phyloP scores from a whole-genome alignment of 805 yeast species.

The Isabelozyma gotoi region DNA sequence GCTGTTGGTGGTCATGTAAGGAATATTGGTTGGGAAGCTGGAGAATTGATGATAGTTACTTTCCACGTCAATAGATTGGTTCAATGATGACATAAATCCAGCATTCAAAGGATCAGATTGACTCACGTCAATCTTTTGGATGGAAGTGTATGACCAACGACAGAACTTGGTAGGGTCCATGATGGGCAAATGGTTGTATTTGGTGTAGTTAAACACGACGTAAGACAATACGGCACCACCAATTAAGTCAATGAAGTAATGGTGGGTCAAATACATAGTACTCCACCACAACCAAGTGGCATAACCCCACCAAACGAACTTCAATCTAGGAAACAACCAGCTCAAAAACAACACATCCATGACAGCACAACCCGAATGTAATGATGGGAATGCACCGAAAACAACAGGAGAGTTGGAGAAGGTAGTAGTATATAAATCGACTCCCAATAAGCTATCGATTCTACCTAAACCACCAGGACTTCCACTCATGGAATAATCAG shows the following conservation, averaged over 20 bases:
- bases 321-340: slow-evolving; percentile 73
- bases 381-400: slow-evolving; percentile 84
- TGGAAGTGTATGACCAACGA: slow-evolving; percentile 63
- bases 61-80: slow-evolving; percentile 2
- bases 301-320: slow-evolving; percentile 68
- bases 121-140: slow-evolving; percentile 23
- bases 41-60: slow-evolving; percentile 2
- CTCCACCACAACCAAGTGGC: slow-evolving; percentile 98
- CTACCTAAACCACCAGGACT: slow-evolving; percentile 95
- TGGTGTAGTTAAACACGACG: slow-evolving; percentile 66
- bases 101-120: slow-evolving; percentile 31
- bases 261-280: slow-evolving; percentile 97
- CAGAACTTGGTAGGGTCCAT: slow-evolving; percentile 53
- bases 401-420: slow-evolving; percentile 87
- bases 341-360: slow-evolving; percentile 88
- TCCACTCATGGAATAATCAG: slow-evolving; percentile 87
- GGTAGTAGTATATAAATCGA: slow-evolving; percentile 79
- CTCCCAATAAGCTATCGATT: slow-evolving; percentile 75
- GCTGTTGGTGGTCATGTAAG: neutral
- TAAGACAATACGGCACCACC: slow-evolving; percentile 90
- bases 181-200: slow-evolving; percentile 66
- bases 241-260: slow-evolving; percentile 88
- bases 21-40: slow-evolving; percentile 2
- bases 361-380: slow-evolving; percentile 92
- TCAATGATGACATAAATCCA: slow-evolving; percentile 5